A percentile compares a stretch with the other conserved stretches of the same genome.
Evolutionary conservation across 2,329 filamentous ascomycete genomes (phyloP).

Genomic region (Bipolaris victoriae): DNA sequence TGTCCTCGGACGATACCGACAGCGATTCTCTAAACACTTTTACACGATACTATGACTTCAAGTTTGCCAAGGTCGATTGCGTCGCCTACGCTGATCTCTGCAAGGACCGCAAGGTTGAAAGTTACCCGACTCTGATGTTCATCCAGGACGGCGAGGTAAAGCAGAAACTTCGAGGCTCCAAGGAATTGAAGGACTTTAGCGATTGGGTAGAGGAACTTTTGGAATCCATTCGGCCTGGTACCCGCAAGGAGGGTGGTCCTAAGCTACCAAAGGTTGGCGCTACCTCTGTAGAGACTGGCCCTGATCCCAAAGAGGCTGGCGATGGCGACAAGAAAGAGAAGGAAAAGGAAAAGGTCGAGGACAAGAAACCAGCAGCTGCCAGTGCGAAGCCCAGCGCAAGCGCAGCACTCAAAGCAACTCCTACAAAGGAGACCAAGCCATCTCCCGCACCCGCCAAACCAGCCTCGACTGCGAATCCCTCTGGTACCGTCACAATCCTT

Average conservation of each 20-base stretch:
- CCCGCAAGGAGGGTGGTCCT: slow-evolving; percentile 70
- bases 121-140: slow-evolving; percentile 78
- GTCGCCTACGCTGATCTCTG: slow-evolving; percentile 82
- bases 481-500: slow-evolving; percentile 76
- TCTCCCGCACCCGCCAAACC: slow-evolving; percentile 30
- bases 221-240: slow-evolving; percentile 80
- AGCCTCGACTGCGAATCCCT: slow-evolving; percentile 65
- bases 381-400: slow-evolving; percentile 1
- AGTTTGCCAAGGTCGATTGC: slow-evolving; percentile 87
- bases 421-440: slow-evolving; percentile 40
- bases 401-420: slow-evolving; percentile 18
- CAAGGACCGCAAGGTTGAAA: slow-evolving; percentile 65
- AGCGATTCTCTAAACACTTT: slow-evolving; percentile 69
- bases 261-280: slow-evolving; percentile 75
- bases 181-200: slow-evolving; percentile 70
- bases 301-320: slow-evolving; percentile 43
- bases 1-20: slow-evolving; percentile 54
- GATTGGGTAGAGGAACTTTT: slow-evolving; percentile 76
- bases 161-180: slow-evolving; percentile 69
- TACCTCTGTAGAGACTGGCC: slow-evolving; percentile 53
- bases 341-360: slow-evolving; percentile 12
- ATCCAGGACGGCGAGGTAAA: slow-evolving; percentile 78
- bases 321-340: slow-evolving; percentile 44
- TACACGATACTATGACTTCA: slow-evolving; percentile 83
- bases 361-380: neutral